Percentiles rank a stretch among this genome's conserved stretches.
Conservation (phyloP, 805 yeast species). For the Metschnikowia aberdeeniae region DNA sequence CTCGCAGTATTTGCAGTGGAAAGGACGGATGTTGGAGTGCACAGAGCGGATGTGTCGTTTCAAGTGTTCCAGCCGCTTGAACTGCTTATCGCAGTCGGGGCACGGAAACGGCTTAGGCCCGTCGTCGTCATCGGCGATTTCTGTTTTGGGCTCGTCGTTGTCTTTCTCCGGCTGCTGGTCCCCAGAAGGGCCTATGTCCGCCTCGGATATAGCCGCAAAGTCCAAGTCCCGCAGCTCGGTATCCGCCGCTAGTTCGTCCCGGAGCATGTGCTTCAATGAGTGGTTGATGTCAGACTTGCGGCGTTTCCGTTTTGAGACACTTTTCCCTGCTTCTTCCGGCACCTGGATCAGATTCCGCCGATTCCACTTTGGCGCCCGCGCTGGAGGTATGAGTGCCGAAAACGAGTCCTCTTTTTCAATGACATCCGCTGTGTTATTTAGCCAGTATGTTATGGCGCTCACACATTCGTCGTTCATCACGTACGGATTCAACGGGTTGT, state of each 20-base stretch:
- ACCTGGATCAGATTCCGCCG: constrained; percentile 16
- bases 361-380: constrained; percentile 24
- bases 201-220: constrained; percentile 2
- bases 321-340: constrained; percentile 7
- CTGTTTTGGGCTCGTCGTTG: too few species aligned
- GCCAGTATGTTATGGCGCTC: constrained; percentile 37
- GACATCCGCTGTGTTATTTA: constrained; percentile 15
- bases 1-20: constrained; percentile 43
- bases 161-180: too few species aligned
- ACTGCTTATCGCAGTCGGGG: constrained; percentile 39
- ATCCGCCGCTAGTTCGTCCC: too few species aligned
- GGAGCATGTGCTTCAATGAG: too few species aligned
- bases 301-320: constrained; percentile 13
- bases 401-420: constrained; percentile 14
- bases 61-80: constrained; percentile 42
- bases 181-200: neutral
- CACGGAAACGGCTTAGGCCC: constrained; percentile 33
- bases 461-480: constrained; percentile 39
- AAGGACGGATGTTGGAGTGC: constrained; percentile 42
- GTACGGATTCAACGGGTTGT: constrained; percentile 12
- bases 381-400: constrained; percentile 15
- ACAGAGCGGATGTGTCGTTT: constrained; percentile 42
- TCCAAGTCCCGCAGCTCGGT: neutral
- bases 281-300: constrained; percentile 7
- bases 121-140: constrained; percentile 8